These are phyloP conservation scores for Termitomyces bulborhizus DNA, from an alignment of 768 basidiomycete species.

Conservation along the genomic window DNA sequence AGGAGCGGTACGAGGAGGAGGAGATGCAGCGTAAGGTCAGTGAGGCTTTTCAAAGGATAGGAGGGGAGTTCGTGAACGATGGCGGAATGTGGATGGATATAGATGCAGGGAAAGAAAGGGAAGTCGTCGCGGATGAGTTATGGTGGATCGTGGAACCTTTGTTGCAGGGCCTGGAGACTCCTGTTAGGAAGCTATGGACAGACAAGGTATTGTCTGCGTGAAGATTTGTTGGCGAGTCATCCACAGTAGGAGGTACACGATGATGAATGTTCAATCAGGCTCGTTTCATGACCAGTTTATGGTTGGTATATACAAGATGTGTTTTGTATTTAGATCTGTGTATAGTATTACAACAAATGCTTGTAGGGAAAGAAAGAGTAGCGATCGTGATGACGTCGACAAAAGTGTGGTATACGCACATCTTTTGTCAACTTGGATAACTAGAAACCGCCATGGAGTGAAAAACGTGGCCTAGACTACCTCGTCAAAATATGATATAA, in stretches of 20 bases:
- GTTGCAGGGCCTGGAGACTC: constrained; percentile 28
- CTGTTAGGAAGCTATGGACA: constrained; percentile 49
- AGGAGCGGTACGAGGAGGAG: constrained; percentile 81
- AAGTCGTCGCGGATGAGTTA: constrained; percentile 46
- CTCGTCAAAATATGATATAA: neutral
- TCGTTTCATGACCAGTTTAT: neutral
- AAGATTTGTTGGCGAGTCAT: neutral
- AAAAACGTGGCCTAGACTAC: neutral
- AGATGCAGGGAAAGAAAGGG: constrained; percentile 49
- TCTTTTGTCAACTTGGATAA: constrained; percentile 4
- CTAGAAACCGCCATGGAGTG: constrained; percentile 5
- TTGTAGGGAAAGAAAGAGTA: constrained; percentile 9
- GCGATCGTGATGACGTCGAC: constrained; percentile 11
- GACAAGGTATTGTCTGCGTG: constrained; percentile 13
- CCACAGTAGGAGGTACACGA: neutral
- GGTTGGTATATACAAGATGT: neutral
- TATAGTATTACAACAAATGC: constrained; percentile 12
- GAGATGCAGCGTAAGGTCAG: constrained; percentile 69
- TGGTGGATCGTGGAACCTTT: constrained; percentile 48
- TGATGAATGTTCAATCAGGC: neutral
- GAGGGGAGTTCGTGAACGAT: constrained; percentile 37
- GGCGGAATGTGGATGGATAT: constrained; percentile 42
- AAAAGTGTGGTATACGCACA: neutral
- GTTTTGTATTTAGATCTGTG: constrained; percentile 5
- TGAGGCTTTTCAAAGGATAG: constrained; percentile 51